Evolutionary conservation across 345 rosid species (phyloP).

Genomic region (Heritiera fomes): DNA sequence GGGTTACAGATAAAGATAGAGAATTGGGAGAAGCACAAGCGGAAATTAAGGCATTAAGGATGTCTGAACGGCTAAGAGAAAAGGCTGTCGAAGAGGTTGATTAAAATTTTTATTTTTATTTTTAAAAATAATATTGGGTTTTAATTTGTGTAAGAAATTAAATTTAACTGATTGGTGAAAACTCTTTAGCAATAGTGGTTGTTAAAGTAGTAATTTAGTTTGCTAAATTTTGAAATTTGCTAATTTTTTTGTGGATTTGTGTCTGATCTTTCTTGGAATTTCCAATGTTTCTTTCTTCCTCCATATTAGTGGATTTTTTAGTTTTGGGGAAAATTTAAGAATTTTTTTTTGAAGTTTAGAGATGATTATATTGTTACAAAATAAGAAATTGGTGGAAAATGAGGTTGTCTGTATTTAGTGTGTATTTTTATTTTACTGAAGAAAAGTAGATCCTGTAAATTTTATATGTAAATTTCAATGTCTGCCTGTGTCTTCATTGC

Average conservation of each 20-base stretch:
- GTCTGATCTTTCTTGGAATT: neutral
- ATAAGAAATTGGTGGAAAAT: neutral
- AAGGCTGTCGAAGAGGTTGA: slow-evolving; percentile 98
- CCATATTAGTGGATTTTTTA: neutral
- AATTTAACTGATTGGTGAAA: neutral
- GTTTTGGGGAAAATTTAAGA: neutral
- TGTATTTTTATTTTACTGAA: slow-evolving; percentile 3
- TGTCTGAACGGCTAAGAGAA: slow-evolving; percentile 83
- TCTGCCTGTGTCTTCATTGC: slow-evolving; percentile 1
- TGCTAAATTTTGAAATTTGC: neutral
- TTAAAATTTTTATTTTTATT: neutral
- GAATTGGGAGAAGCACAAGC: slow-evolving; percentile 88
- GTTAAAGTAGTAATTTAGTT: slow-evolving; percentile 1
- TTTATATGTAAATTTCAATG: neutral
- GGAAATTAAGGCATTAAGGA: slow-evolving; percentile 81
- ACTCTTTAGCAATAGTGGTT: neutral
- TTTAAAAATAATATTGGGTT: neutral
- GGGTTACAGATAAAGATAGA: slow-evolving; percentile 78
- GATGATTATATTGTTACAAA: neutral
- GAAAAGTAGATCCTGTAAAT: slow-evolving; percentile 13
- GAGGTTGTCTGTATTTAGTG: neutral
- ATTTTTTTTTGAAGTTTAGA: neutral
- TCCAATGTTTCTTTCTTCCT: neutral
- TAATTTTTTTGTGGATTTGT: neutral
- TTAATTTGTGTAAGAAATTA: neutral